Evolutionary conservation across 192 early-diverging fungal species (phyloP).

Genomic region (Entomortierella parvispora): DNA sequence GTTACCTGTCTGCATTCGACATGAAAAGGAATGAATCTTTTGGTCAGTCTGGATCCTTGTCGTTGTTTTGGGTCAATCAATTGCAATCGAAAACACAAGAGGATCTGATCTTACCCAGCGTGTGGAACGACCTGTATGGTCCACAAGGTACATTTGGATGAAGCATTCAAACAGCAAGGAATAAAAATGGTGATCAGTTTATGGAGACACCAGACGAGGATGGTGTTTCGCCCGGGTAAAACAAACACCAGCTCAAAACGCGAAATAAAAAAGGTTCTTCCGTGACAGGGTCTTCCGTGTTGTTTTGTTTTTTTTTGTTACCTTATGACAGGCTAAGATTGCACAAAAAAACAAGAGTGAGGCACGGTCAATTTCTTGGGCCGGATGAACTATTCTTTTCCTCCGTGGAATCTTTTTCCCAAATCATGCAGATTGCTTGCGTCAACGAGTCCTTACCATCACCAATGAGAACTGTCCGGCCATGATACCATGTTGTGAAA

Average conservation of each 20-base stretch:
- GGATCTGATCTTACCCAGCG: slow-evolving; percentile 29
- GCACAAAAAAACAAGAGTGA: not conserved
- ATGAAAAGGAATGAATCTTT: not conserved
- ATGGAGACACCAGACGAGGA: not conserved
- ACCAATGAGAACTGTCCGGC: slow-evolving; percentile 31
- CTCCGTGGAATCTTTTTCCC: no score
- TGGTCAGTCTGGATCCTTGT: no score
- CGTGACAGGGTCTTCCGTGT: no score
- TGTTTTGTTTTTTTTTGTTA: slow-evolving; percentile 3
- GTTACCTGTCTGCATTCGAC: no score
- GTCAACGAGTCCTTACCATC: slow-evolving; percentile 34
- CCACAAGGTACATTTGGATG: not conserved
- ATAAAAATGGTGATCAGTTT: not conserved
- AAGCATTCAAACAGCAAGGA: not conserved
- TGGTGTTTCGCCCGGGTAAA: not conserved
- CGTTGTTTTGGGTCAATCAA: no score
- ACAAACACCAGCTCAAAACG: not conserved
- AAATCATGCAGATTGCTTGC: no score
- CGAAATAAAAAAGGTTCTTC: no score
- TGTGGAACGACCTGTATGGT: slow-evolving; percentile 45
- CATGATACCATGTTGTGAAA: slow-evolving; percentile 39
- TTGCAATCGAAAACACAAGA: no score
- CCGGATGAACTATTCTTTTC: no score
- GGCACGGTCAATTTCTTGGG: not conserved
- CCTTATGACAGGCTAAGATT: slow-evolving; percentile 40